A percentile compares a stretch with the other conserved stretches of the same genome.
Evolutionary conservation across 2,329 filamentous ascomycete genomes (phyloP).

Genomic region (Cucurbitaria berberidis): DNA sequence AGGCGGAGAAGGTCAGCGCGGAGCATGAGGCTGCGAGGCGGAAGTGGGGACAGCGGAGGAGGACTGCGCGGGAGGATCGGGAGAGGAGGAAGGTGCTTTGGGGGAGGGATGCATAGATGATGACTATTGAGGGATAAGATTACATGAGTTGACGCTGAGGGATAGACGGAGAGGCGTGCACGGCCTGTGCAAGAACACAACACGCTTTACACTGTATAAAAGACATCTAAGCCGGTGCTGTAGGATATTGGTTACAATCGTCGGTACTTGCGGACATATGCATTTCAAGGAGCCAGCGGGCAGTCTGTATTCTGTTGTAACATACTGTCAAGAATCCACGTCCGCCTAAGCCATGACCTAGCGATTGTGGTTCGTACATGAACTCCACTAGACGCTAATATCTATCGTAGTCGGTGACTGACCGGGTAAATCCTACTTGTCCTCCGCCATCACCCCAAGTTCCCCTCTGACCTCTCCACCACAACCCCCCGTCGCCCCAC

Average conservation of each 20-base stretch:
- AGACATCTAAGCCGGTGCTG: neutral
- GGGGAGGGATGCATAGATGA: constrained; percentile 64
- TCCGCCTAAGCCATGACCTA: neutral
- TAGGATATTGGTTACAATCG: neutral
- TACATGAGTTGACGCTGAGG: too few relatives aligned
- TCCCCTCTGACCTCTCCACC: constrained; percentile 12
- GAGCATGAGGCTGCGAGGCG: constrained; percentile 62
- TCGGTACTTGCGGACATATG: neutral
- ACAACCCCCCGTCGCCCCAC: constrained; percentile 22
- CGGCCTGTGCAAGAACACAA: neutral
- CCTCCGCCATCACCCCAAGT: too few relatives aligned
- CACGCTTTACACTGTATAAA: neutral
- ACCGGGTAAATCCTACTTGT: too few relatives aligned
- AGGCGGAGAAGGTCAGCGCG: constrained; percentile 52
- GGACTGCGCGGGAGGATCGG: constrained; percentile 66
- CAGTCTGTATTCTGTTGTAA: neutral
- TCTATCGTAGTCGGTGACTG: too few relatives aligned
- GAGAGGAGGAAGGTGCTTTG: constrained; percentile 65
- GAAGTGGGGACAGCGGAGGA: constrained; percentile 66
- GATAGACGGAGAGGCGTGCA: neutral
- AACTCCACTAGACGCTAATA: too few relatives aligned
- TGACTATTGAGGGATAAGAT: too few relatives aligned
- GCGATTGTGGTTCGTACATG: neutral
- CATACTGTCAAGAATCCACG: neutral
- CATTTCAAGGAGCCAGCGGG: neutral